Evolutionary conservation across 1,139 yeast species (phyloP).

Genomic region (Candida mesenterica): DNA sequence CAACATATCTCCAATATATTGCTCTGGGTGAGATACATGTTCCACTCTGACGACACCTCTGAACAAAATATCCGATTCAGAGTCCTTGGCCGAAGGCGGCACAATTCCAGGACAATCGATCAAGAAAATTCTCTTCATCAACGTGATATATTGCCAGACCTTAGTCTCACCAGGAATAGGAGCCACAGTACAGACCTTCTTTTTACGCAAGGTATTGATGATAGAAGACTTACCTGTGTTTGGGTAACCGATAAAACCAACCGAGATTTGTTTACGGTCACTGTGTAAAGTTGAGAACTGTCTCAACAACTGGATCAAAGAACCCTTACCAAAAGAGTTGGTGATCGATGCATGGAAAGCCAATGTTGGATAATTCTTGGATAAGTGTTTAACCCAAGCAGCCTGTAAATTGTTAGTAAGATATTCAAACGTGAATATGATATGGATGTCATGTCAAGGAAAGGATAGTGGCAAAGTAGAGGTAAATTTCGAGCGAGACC

Average conservation of each 20-base stretch:
- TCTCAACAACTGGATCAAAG: conserved; percentile 86
- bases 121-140: conserved; percentile 91
- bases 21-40: conserved; percentile 93
- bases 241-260: conserved; percentile 96
- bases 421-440: conserved; percentile 3
- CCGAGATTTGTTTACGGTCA: conserved; percentile 94
- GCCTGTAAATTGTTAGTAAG: conserved; percentile 75
- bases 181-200: conserved; percentile 95
- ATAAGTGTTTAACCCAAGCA: conserved; percentile 96
- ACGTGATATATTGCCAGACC: conserved; percentile 97
- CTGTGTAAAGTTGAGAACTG: conserved; percentile 89
- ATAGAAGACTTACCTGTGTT: conserved; percentile 96
- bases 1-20: conserved; percentile 85
- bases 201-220: conserved; percentile 87
- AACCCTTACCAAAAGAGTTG: conserved; percentile 96
- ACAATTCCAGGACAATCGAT: conserved; percentile 99
- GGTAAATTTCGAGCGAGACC: conserved; percentile 4
- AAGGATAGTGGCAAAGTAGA: not conserved
- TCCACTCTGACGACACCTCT: conserved; percentile 98
- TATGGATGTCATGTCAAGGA: conserved; percentile 12
- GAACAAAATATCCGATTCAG: conserved; percentile 90
- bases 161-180: conserved; percentile 99
- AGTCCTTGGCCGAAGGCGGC: conserved; percentile 87
- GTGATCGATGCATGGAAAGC: conserved; percentile 98
- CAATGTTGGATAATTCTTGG: conserved; percentile 88